Conservation (phyloP, 768 basidiomycete genomes). For the Mycena polygramma region DNA sequence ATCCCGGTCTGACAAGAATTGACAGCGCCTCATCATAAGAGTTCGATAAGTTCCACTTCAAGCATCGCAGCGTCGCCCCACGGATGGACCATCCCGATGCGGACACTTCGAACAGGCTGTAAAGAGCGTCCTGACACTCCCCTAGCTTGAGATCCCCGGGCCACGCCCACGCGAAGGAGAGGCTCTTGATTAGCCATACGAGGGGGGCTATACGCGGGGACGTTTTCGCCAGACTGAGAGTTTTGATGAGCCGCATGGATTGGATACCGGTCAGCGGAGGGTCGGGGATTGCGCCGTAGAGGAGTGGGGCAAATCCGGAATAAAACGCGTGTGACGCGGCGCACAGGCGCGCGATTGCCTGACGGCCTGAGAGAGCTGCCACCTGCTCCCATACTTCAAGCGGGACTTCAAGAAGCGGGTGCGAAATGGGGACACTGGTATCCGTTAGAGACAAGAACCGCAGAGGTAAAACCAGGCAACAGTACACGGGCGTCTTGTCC, state of each 20-base stretch:
- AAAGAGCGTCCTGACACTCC: neutral
- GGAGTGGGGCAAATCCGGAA: neutral
- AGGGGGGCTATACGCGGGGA: neutral
- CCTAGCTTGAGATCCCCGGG: neutral
- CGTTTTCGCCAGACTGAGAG: neutral
- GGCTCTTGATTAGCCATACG: neutral
- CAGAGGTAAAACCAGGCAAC: too few relatives aligned
- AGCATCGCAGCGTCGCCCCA: neutral
- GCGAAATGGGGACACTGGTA: neutral
- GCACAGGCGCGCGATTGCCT: neutral
- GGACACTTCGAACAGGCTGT: neutral
- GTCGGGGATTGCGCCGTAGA: neutral
- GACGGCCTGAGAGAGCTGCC: neutral
- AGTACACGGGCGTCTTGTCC: too few relatives aligned
- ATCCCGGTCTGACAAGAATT: neutral
- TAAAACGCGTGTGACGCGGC: slow-evolving; percentile 2
- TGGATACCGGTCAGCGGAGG: neutral
- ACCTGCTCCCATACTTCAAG: slow-evolving; percentile 7
- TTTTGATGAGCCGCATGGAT: neutral
- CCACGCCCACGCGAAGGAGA: neutral
- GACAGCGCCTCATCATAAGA: neutral
- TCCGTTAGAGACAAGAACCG: neutral
- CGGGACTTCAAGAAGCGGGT: slow-evolving; percentile 1
- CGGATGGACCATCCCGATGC: neutral
- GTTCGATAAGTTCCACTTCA: neutral